Evolutionary conservation across 2,329 filamentous ascomycete species (phyloP), one percentile per base, ranked within the genome.

Genomic region (Fusarium oligoseptatum): DNA sequence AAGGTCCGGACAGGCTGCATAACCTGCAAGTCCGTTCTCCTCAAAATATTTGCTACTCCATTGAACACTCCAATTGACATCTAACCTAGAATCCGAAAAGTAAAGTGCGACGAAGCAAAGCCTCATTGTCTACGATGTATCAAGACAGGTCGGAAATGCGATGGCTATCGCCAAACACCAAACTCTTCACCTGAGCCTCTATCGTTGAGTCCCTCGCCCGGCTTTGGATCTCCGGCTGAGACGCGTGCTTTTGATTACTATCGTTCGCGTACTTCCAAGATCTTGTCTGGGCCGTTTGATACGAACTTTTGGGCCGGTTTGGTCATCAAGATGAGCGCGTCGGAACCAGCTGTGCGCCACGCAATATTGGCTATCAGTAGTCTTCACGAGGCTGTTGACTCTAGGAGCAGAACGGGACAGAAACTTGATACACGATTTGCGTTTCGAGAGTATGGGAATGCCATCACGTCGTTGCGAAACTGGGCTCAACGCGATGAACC

Each of bases 31-130:
- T 88, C 76, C 72, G 87, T 86, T 39, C 27, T 64, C 43, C 45
- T 45, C n/a, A 12, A 34, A 34, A 27, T 50, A 43, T n/a, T 11
- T 20, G n/a, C 15, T 56, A 22, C 22, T 10, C 7, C 10, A 17
- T 6, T 22, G 7, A 20, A 27, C 27, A 27, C 10, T 20, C 45
- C 4, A 52, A 58, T 41, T 62, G 67, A 68, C 56, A 45, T 55
- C 24, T 1, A 24, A 11, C 20, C 12, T 64, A 89, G 88, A 80
- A 85, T 88, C 36, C 86, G 88, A 60, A 87, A 88, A 66, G 85
- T 90, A 63, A 90, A 90, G 78, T 91, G 88, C 77, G 88, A 89
- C 71, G 88, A 90, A 80, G 81, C 80, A 20, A 89, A 87, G 66
- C 88, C 88, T 2, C 81, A 79, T 43, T 91, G 89, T 73, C 79